Conservation (phyloP, 2,329 filamentous ascomycete genomes). For the Aspergillus pseudonomiae region DNA sequence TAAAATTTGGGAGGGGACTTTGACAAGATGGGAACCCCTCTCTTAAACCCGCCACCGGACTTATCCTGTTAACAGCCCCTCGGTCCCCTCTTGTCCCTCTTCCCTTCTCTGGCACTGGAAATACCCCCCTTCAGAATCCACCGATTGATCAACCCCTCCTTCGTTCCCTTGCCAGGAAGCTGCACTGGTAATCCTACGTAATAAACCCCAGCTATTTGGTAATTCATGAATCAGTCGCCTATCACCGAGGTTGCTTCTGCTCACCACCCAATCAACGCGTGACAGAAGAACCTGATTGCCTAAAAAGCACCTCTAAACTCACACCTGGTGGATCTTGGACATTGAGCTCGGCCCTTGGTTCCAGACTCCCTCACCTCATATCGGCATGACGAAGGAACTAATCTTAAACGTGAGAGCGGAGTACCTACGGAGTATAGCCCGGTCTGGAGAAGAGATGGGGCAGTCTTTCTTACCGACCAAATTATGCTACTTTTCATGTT, state of each 20-base stretch:
- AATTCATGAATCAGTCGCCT: constrained; percentile 12
- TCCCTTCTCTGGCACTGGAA: background rate
- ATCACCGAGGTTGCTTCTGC: background rate
- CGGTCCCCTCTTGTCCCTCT: constrained; percentile 15
- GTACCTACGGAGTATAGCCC: background rate
- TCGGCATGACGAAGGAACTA: constrained; percentile 10
- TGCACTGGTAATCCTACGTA: constrained; percentile 9
- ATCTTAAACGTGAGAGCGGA: constrained; percentile 2
- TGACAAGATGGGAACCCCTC: background rate
- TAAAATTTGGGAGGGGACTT: background rate
- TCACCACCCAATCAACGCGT: constrained; percentile 1
- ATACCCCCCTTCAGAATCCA: constrained; percentile 2
- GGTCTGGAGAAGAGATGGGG: background rate
- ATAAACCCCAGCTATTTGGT: constrained; percentile 10
- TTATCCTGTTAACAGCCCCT: constrained; percentile 13
- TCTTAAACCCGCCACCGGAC: constrained; percentile 14
- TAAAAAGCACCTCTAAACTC: constrained; percentile 4
- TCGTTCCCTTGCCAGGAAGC: constrained; percentile 7
- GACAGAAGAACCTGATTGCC: constrained; percentile 14
- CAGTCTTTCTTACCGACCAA: background rate
- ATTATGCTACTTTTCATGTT: constrained; percentile 4
- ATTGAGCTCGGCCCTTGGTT: constrained; percentile 19
- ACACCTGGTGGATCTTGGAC: constrained; percentile 15
- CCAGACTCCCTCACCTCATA: constrained; percentile 16
- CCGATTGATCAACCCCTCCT: constrained; percentile 14